Conservation (phyloP, 1,139 yeast genomes). For the Geotrichum carabidarum region DNA sequence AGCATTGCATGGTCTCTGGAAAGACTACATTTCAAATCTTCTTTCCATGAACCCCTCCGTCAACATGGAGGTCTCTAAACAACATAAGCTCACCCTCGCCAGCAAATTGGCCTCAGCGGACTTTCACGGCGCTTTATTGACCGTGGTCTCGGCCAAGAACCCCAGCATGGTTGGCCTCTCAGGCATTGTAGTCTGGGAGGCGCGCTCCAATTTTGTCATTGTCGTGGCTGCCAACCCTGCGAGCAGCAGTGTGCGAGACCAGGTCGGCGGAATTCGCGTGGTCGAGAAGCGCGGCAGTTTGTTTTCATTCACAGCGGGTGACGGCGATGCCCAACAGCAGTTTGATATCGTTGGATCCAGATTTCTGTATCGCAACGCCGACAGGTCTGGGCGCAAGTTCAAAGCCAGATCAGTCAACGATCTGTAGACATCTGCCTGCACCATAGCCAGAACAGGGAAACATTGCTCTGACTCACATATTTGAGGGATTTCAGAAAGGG, state of each 20-base stretch:
- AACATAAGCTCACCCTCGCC: slow-evolving; percentile 22
- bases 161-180: slow-evolving; percentile 54
- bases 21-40: slow-evolving; percentile 52
- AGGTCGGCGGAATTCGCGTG: slow-evolving; percentile 24
- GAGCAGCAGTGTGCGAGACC: slow-evolving; percentile 32
- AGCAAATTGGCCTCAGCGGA: slow-evolving; percentile 71
- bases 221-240: slow-evolving; percentile 48
- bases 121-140: slow-evolving; percentile 67
- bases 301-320: slow-evolving; percentile 48
- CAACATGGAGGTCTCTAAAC: slow-evolving; percentile 19
- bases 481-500: too few relatives aligned
- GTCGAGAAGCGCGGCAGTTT: slow-evolving; percentile 55
- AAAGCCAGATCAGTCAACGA: slow-evolving; percentile 71
- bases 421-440: slow-evolving; percentile 30
- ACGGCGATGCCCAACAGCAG: slow-evolving; percentile 27
- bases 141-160: slow-evolving; percentile 57
- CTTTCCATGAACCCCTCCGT: slow-evolving; percentile 29
- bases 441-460: too few relatives aligned
- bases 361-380: slow-evolving; percentile 68
- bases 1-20: slow-evolving; percentile 58
- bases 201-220: slow-evolving; percentile 68
- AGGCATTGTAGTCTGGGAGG: slow-evolving; percentile 87
- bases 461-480: too few relatives aligned
- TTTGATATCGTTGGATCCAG: slow-evolving; percentile 78
- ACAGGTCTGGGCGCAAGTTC: slow-evolving; percentile 80